Base-by-base conservation (phyloP, 2,329 filamentous ascomycete species). In the Tolypocladium paradoxum region DNA sequence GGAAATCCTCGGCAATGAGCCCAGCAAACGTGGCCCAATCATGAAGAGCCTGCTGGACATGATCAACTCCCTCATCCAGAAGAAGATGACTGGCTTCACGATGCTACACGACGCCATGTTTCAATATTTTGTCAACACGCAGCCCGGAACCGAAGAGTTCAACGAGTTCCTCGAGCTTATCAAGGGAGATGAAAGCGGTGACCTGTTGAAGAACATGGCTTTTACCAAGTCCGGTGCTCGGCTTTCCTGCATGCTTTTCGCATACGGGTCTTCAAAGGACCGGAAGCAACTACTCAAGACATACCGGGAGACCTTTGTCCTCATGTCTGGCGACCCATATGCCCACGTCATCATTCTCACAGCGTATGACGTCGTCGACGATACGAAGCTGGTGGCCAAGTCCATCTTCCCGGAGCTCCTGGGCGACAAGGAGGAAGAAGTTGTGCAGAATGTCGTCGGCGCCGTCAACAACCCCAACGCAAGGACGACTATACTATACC, bases 81-180 rank as follows among this genome's bases (percentile, higher is more conserved):
- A 99, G 81, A 93, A 93, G 73, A 85, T 93, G 73, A 95, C 90
- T 1, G 92, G 90, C 11, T 97, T 99, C 72, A 97, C 92, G 2
- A 95, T 99, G 80, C 81, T 99, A 22, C 95, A 99, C 70, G 93
- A 97, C 64, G 93, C 93, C 49, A 96, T 99, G 91, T 76, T 96
- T 55, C 92, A 99, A 68, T 99, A 96, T 71, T 96, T 92, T 71
- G 73, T 90, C 51, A 92, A 87, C 62, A 83, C 85, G 48, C 85
- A 87, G 58, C 75, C 81, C 5, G 90, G 87, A 4, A 88, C 84
- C 46, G 83, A 88, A 54, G 92, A 97, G 67, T 84, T 89, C 43
- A 87, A 77, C 34, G 90, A 95, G 62, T 96, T 96, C 65, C 73
- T 95, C 54, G 91, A 97, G 69, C 78, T 95, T 60, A 76, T 99